Base-by-base conservation (phyloP, 257 asterid species). In the Echites panduratus region DNA sequence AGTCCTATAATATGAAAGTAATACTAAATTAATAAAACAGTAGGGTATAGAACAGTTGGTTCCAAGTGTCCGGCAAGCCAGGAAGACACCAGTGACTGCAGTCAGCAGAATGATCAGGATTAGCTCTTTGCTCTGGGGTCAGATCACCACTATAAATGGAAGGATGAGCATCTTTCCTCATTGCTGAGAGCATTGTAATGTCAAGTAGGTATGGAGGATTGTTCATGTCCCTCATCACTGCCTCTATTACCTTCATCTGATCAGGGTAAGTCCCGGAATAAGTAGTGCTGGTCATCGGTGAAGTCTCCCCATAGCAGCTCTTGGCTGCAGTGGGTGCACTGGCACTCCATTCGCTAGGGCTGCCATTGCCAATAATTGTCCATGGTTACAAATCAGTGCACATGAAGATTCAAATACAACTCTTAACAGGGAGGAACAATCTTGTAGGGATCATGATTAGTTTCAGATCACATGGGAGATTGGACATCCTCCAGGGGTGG, bases 21-120 rank as follows among this genome's bases (percentile, higher is more conserved):
- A 32, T 32, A 32, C 38, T 32, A 32, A 32, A 59, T 65, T 71
- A 88, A 84, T 70, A 89, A 70, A 88, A 85, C 68, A 94, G 78
- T 29, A 85, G 96, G 40, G 92, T 78, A 73, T 86, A 91, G 73
- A 94, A 91, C 5, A 94, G 86, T 32, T 94, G 96, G 82, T 94
- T 94, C 99, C 99, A 91, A 40, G 99, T 94, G 70, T 91, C 99
- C 0, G 99, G 99, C 83, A 94, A 65, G 66, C 99, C 99, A 38
- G 98, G 99, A 50, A 94, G 89, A 70, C 99, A 94, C 99, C 99
- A 94, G 77, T 94, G 99, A 79, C 98, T 94, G 43, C 99, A 94
- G 63, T 94, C 99, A 35, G 97, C 87, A 12, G 90, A 87, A 70
- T 79, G 96, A 76, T 93, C 96, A 2, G 99, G 98, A 78, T 88